A percentile compares a stretch with the other conserved stretches of the same genome.
Conservation (phyloP, 1,139 yeast genomes). For the Sugiyamaella grinbergsii region DNA sequence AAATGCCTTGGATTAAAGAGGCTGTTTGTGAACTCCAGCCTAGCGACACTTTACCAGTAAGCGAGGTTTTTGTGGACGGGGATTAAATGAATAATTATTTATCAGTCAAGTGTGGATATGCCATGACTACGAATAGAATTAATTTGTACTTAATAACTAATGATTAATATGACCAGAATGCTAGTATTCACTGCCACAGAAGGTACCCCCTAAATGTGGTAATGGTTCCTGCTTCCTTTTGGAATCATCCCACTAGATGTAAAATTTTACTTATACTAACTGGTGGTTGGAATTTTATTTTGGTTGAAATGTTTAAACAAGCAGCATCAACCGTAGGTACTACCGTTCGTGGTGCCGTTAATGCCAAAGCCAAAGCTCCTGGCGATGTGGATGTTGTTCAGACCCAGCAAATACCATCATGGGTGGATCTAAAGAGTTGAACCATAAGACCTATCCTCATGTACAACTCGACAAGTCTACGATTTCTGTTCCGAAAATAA, state of each 20-base stretch:
- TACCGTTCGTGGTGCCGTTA: conserved; percentile 4
- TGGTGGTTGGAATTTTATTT: too few relatives aligned
- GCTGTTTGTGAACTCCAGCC: conserved; percentile 20
- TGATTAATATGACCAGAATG: too few relatives aligned
- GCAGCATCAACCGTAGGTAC: neutral
- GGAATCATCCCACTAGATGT: too few relatives aligned
- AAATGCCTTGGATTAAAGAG: conserved; percentile 42
- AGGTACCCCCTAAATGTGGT: too few relatives aligned
- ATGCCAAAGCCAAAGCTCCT: conserved; percentile 18
- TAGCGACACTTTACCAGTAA: conserved; percentile 3
- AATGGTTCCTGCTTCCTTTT: too few relatives aligned
- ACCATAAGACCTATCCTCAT: conserved; percentile 36
- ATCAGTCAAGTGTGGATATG: neutral
- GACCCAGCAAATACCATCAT: conserved; percentile 26
- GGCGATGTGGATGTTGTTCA: conserved; percentile 26
- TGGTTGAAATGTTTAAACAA: conserved; percentile 26
- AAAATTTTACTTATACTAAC: too few relatives aligned
- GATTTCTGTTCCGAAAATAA: conserved; percentile 34
- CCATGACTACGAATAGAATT: neutral
- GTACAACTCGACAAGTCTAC: conserved; percentile 33
- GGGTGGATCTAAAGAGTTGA: conserved; percentile 43
- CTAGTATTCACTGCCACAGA: too few relatives aligned
- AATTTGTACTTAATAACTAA: too few relatives aligned
- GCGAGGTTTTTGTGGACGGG: conserved; percentile 9
- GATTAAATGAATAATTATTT: neutral